Conservation (phyloP, 2,329 filamentous ascomycete species). For the Dothideomycetes sp. region DNA sequence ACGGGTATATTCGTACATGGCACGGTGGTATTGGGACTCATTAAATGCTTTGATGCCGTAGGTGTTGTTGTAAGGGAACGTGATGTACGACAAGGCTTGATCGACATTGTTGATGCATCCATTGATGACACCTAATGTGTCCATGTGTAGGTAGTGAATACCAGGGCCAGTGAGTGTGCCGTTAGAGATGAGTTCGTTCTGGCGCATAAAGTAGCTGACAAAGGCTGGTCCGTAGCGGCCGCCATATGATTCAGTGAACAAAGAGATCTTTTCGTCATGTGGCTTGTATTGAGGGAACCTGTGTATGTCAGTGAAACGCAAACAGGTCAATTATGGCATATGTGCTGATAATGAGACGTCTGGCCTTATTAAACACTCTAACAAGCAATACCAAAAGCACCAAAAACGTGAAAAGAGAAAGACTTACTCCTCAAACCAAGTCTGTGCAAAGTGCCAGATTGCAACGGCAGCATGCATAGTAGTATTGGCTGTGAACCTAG, state of each 20-base stretch:
- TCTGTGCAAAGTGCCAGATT: slow-evolving; percentile 54
- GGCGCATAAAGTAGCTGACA: slow-evolving; percentile 46
- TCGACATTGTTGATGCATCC: slow-evolving; percentile 43
- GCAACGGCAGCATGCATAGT: slow-evolving; percentile 27
- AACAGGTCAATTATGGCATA: no score
- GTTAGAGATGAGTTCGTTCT: slow-evolving; percentile 44
- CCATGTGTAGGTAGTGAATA: slow-evolving; percentile 37
- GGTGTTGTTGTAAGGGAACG: slow-evolving; percentile 44
- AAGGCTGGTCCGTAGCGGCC: slow-evolving; percentile 40
- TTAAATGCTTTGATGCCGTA: slow-evolving; percentile 44
- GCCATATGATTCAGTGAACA: slow-evolving; percentile 63
- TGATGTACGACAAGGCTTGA: slow-evolving; percentile 28
- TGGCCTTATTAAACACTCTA: no score
- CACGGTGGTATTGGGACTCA: slow-evolving; percentile 32
- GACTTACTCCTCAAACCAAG: slow-evolving; percentile 31
- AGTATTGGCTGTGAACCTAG: slow-evolving; percentile 16
- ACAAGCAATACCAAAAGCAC: no score
- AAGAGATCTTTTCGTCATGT: slow-evolving; percentile 43
- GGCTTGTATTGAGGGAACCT: slow-evolving; percentile 24
- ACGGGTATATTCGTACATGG: slow-evolving; percentile 31
- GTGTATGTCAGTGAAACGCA: no score
- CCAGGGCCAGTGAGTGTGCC: slow-evolving; percentile 32
- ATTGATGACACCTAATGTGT: slow-evolving; percentile 42
- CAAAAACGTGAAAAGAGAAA: no score
- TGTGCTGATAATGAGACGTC: no score